Evolutionary conservation across 192 early-diverging fungal species (phyloP), one percentile per base, ranked within the genome.

Genomic region (Coemansia sp.): DNA sequence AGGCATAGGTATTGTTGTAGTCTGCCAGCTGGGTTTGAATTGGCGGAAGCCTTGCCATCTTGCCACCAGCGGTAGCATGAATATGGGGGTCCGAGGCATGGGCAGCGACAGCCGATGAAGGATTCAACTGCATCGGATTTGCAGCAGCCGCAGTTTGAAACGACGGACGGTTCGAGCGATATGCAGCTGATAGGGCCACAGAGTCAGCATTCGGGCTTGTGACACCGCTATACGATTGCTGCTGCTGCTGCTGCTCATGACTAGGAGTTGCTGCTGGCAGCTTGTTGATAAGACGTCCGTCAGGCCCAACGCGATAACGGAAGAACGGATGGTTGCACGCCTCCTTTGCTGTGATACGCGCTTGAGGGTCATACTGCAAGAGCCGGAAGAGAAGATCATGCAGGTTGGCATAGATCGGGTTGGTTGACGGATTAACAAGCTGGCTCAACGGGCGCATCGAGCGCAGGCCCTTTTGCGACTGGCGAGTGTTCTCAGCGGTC

Each of bases 301-400:
- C 78, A 25, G 83, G 69, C 2, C 77, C 83, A n/a, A 88, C 72
- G 6, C 80, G 74, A 32, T 84, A 81, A 63, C 86, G 77, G 74
- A 98, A 93, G 74, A 97, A 98, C 41, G 88, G 89, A 72, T 97
- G 95, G 22, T 87, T 74, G 55, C 95, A 84, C 4, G 96, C 96
- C 49, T 94, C 85, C 13, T 87, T 82, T 12, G 96, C 95, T 5
- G 92, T 86, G 45, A 97, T 90, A 44, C 95, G 85, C 25, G 89
- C 70, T 43, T 67, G 68, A 2, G 96, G 94, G 63, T 97, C 93
- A 79, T 91, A 95, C 43, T 84, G 81, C 43, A 98, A 78, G 75
- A 98, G 63, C 41, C 84, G 77, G 65, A 77, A 78, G 54, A 98
- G 77, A 63, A 98, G 72, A 65, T 95, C 87, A 65, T 86, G 69